Base-by-base conservation (phyloP, 202 grass and related monocot species). In the Musa balbisiana region DNA sequence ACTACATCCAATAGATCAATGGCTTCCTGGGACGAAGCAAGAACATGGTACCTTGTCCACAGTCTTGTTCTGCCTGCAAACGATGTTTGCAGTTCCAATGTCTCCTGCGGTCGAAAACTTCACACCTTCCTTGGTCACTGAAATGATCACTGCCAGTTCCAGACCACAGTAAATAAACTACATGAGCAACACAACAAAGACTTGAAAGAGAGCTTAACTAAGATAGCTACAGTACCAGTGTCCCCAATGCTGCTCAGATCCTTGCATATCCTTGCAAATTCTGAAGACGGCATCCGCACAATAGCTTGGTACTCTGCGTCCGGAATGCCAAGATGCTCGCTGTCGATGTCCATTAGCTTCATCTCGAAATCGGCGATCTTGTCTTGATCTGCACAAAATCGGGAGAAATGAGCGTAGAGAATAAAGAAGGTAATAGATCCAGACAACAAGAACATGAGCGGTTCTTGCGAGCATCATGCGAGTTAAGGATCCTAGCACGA, bases 331-430 rank as follows among this genome's bases (percentile, higher is more conserved):
- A 77, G 75, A 65, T 77, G 75, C 50, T 77, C 75, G 20, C 75
- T 77, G 49, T 77, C 75, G 6, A 77, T 77, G 59, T 77, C 75
- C 75, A 77, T 77, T 8, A 77, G 62, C 62, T 77, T 77, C 75
- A 77, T 65, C 49, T 77, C 75, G 52, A 77, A 77, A 65, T 77
- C 75, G 1, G 75, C 33, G 52, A 77, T 77, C 50, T 77, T 77
- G 49, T 77, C 75, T 65, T 77, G 75, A 52, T 77, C 75, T 77
- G 49, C 9, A 2, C 11, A 64, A 22, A 64, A 62, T 4, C 19
- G 64, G 2, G 55, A 50, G 11, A 2, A 52, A 51, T 55, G 14
- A 10, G 43, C 10, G 8, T 10, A 52, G 49, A 20, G 67, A 14
- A n/a, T 9, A 51, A 2, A 53, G 10, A 11, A 72, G 8, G 9